A percentile compares a stretch with the other conserved stretches of the same genome.
phyloP scores from a whole-genome alignment of 257 asterid genomes.

The Petunia secreta region DNA sequence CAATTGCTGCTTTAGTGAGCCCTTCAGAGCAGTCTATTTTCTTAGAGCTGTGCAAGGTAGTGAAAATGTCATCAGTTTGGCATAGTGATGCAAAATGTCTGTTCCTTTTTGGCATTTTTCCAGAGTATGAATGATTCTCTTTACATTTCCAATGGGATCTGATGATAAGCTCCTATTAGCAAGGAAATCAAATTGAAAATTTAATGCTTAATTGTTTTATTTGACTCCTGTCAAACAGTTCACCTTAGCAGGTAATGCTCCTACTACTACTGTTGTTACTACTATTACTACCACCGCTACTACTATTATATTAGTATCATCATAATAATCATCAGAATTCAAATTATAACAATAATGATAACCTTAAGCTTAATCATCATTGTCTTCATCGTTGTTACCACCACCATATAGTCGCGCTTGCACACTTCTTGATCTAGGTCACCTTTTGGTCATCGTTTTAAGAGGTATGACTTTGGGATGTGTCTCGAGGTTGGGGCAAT shows the following conservation, averaged over 20 bases:
- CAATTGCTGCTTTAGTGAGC: conserved; percentile 62
- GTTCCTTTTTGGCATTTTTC: neutral
- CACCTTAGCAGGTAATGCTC: conserved; percentile 8
- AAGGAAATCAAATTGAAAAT: neutral
- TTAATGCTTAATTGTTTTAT: conserved; percentile 15
- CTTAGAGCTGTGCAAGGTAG: conserved; percentile 74
- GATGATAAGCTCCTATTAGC: neutral
- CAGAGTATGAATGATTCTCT: conserved; percentile 24
- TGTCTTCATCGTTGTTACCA: neutral
- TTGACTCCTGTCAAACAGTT: neutral
- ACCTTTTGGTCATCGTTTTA: neutral
- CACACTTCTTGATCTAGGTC: neutral
- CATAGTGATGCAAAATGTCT: conserved; percentile 8
- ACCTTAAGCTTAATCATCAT: conserved; percentile 3
- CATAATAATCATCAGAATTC: conserved; percentile 13
- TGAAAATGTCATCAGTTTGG: conserved; percentile 17
- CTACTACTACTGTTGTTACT: conserved; percentile 15
- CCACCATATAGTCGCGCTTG: neutral
- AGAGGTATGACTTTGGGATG: conserved; percentile 8
- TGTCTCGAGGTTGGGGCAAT: neutral
- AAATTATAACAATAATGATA: neutral
- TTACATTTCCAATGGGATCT: conserved; percentile 18
- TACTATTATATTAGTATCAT: neutral
- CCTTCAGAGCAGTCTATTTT: conserved; percentile 52
- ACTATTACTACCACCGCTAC: neutral